Evolutionary conservation across 176 grass and related monocot genomes (phyloP).

Genomic region (Musa beccarii): DNA sequence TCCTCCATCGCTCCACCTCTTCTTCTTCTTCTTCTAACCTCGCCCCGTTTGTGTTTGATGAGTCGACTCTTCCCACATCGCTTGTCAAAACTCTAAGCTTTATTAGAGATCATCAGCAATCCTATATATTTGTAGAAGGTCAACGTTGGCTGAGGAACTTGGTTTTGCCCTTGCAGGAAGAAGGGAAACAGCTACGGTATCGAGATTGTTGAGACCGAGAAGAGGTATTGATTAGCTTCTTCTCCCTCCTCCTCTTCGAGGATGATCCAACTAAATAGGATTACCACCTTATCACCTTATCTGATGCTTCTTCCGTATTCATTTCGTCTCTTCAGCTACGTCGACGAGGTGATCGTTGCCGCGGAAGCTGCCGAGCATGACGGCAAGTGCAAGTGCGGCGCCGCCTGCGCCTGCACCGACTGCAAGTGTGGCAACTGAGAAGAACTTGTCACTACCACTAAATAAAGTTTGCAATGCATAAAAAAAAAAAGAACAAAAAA

Average conservation of each 20-base stretch:
- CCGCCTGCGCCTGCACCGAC: slow-evolving; percentile 1
- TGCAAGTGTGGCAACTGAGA: slow-evolving; percentile 4
- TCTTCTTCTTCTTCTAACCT: too few species aligned
- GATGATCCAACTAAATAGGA: too few species aligned
- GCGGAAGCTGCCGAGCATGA: neutral
- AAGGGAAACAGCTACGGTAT: slow-evolving; percentile 54
- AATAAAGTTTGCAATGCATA: neutral
- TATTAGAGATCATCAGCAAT: too few species aligned
- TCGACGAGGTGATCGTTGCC: neutral
- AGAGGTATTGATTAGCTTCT: slow-evolving; percentile 27
- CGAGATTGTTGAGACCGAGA: slow-evolving; percentile 34
- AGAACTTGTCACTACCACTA: neutral
- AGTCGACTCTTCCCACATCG: too few species aligned
- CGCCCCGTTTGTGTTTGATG: too few species aligned
- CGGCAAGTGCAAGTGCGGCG: slow-evolving; percentile 5
- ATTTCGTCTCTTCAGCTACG: neutral
- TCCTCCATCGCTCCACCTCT: neutral
- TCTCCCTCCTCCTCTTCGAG: too few species aligned
- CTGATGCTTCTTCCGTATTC: too few species aligned
- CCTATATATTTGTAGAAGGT: too few species aligned
- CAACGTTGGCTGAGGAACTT: too few species aligned
- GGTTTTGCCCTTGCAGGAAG: slow-evolving; percentile 38
- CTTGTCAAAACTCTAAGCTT: too few species aligned
- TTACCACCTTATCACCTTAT: too few species aligned
- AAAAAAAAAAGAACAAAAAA: neutral